phyloP scores from a whole-genome alignment of 176 grass and related monocot species.

The Avena eriantha region DNA sequence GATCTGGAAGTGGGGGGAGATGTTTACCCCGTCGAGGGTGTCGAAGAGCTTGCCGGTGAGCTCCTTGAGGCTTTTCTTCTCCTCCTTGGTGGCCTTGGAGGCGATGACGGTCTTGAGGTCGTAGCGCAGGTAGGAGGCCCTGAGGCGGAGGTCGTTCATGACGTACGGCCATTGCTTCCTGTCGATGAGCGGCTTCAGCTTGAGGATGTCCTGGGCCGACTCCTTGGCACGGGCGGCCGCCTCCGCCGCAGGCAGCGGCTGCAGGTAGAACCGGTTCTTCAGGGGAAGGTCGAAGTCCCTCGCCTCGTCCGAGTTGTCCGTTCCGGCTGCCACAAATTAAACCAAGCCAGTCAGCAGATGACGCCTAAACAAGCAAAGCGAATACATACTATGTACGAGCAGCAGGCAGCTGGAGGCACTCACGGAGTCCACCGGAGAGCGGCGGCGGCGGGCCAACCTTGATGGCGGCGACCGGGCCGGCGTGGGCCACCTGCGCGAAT shows the following conservation, averaged over 20 bases:
- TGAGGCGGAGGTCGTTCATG: constrained; percentile 84
- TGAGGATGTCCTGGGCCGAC: constrained; percentile 87
- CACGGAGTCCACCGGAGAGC: constrained; percentile 87
- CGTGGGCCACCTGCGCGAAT: constrained; percentile 63
- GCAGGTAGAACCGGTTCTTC: constrained; percentile 77
- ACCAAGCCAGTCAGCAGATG: background rate
- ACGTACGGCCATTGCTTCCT: constrained; percentile 96
- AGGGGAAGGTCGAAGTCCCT: constrained; percentile 68
- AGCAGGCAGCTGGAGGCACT: constrained; percentile 40
- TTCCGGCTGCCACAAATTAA: constrained; percentile 59
- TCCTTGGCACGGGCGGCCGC: constrained; percentile 75
- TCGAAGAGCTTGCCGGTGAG: constrained; percentile 73
- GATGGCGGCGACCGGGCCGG: constrained; percentile 47
- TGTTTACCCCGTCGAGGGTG: constrained; percentile 69
- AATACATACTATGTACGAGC: background rate
- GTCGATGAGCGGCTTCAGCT: constrained; percentile 83
- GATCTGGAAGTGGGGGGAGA: background rate
- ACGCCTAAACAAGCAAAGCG: background rate
- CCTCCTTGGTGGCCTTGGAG: constrained; percentile 88
- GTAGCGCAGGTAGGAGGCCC: constrained; percentile 71
- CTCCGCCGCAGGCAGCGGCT: constrained; percentile 62
- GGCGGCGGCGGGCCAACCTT: constrained; percentile 58
- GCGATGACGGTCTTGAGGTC: constrained; percentile 89
- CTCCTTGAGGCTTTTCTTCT: constrained; percentile 84
- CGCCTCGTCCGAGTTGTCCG: constrained; percentile 71